A percentile compares a stretch with the other conserved stretches of the same genome.
Evolutionary conservation across 352 stramenopile species (phyloP).

Genomic region (Thalassiosira livingstoniorum): DNA sequence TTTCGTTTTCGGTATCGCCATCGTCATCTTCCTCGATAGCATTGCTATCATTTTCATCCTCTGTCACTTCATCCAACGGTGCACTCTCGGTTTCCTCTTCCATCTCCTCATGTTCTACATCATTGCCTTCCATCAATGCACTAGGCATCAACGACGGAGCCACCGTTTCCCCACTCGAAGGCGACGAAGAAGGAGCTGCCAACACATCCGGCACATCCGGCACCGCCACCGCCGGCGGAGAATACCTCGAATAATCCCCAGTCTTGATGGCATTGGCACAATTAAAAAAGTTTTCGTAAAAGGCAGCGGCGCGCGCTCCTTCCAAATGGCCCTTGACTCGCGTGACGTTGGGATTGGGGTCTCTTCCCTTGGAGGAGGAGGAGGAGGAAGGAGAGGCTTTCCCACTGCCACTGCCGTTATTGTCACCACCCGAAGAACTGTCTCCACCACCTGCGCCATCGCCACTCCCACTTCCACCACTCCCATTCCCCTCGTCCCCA

Average conservation of each 20-base stretch:
- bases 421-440: constrained; percentile 10
- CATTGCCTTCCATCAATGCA: neutral
- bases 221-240: constrained; percentile 16
- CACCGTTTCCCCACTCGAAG: constrained; percentile 13
- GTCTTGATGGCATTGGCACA: constrained; percentile 74
- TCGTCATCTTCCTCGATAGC: constrained; percentile 14
- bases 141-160: neutral
- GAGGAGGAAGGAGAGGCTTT: neutral
- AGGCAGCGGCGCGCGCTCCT: constrained; percentile 52
- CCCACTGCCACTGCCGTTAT: neutral
- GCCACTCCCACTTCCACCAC: neutral
- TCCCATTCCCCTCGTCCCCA: constrained; percentile 21
- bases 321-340: constrained; percentile 47
- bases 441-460: neutral
- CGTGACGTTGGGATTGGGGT: constrained; percentile 52
- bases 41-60: constrained; percentile 8
- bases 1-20: constrained; percentile 5
- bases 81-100: neutral
- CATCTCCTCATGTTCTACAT: neutral
- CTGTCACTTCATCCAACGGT: constrained; percentile 4
- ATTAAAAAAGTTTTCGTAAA: constrained; percentile 79
- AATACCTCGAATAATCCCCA: constrained; percentile 73
- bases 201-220: too few species aligned
- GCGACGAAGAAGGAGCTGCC: constrained; percentile 26
- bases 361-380: neutral